Evolutionary conservation across 306 rosid genomes (phyloP).

Genomic region (Notholithocarpus densiflorus): DNA sequence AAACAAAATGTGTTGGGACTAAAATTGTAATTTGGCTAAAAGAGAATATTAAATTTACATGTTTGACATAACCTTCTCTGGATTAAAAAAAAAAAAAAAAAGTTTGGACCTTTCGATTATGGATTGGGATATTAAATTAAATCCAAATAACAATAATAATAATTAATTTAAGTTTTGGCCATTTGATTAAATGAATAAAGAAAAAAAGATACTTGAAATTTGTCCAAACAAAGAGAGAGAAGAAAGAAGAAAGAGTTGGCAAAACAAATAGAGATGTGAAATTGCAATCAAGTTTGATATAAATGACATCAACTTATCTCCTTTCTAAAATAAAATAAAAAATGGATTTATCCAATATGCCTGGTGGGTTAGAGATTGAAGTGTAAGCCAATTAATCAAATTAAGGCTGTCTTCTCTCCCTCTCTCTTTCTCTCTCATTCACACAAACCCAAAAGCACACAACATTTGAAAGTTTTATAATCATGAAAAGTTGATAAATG

Average conservation of each 20-base stretch:
- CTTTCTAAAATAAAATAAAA: too few species aligned
- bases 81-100: not conserved
- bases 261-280: not conserved
- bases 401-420: not conserved
- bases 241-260: not conserved
- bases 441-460: not conserved
- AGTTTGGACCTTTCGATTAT: not conserved
- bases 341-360: too few species aligned
- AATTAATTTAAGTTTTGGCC: not conserved
- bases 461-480: not conserved
- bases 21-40: too few species aligned
- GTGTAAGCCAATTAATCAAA: too few species aligned
- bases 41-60: not conserved
- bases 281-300: not conserved
- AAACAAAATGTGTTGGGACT: too few species aligned
- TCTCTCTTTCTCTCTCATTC: not conserved
- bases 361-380: too few species aligned
- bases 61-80: not conserved
- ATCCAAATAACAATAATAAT: not conserved
- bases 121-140: not conserved
- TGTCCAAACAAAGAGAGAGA: not conserved
- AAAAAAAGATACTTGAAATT: not conserved
- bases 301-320: not conserved
- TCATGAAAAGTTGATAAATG: not conserved
- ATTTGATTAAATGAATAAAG: not conserved